phyloP scores from a whole-genome alignment of 73 alveolate species.

The Uronychia setigera region DNA sequence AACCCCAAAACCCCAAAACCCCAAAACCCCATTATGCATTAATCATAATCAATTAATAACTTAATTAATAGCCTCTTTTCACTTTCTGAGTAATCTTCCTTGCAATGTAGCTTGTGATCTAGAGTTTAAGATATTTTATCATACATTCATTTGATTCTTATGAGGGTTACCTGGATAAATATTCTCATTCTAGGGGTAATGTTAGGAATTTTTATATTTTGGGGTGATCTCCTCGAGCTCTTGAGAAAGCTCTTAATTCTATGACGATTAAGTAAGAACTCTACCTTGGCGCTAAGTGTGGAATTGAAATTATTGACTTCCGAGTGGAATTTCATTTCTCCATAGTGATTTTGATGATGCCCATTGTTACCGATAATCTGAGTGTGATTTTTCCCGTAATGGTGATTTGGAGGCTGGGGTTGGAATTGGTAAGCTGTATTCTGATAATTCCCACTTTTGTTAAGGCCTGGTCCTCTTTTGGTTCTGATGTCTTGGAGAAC shows the following conservation, averaged over 20 bases:
- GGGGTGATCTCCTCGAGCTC: slow-evolving; percentile 4
- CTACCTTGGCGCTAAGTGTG: not conserved
- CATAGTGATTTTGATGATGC: not conserved
- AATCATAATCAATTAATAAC: too few species aligned
- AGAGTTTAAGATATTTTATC: not conserved
- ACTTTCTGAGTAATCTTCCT: not conserved
- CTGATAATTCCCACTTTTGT: too few species aligned
- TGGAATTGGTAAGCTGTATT: too few species aligned
- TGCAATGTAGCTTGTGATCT: not conserved
- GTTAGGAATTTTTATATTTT: not conserved
- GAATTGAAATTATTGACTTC: not conserved
- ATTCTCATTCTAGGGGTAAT: not conserved
- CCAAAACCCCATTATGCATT: too few species aligned
- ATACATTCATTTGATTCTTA: not conserved
- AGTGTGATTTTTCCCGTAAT: not conserved
- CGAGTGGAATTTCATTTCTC: not conserved
- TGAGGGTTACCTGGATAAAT: not conserved
- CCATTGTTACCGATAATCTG: not conserved
- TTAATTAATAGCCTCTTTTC: not conserved
- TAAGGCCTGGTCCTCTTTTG: not conserved
- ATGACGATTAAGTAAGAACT: not conserved
- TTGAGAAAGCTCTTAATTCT: not conserved
- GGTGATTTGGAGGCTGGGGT: too few species aligned
- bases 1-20: too few species aligned
- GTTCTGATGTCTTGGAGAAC: not conserved